Percentiles rank a stretch among this genome's conserved stretches.
Evolutionary conservation across 1,284 basidiomycete genomes (phyloP).

Genomic region (Athelia psychrophila): DNA sequence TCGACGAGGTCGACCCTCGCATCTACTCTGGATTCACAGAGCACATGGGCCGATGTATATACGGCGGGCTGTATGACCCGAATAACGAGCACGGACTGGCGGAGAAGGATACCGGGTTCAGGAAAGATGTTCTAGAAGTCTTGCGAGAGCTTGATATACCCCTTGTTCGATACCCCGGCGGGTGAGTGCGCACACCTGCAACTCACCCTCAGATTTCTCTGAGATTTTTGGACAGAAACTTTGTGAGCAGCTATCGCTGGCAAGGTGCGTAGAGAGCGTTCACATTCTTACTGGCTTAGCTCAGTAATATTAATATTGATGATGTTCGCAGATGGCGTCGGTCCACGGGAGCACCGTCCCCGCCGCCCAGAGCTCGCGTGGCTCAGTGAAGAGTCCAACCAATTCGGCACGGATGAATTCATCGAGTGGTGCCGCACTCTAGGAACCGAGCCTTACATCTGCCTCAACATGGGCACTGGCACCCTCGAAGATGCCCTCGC

Average conservation of each 20-base stretch:
- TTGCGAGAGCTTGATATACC: conserved; percentile 55
- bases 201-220: background rate
- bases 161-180: conserved; percentile 60
- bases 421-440: conserved; percentile 46
- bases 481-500: conserved; percentile 61
- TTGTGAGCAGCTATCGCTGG: conserved; percentile 65
- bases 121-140: conserved; percentile 54
- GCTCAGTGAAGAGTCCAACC: conserved; percentile 61
- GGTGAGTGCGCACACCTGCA: conserved; percentile 23
- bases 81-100: conserved; percentile 32
- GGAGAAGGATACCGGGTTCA: conserved; percentile 42
- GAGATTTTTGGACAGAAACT: conserved; percentile 31
- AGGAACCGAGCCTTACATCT: conserved; percentile 58
- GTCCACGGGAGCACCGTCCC: conserved; percentile 49
- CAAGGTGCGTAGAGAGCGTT: conserved; percentile 34
- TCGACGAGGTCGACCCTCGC: conserved; percentile 36
- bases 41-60: conserved; percentile 61
- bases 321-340: conserved; percentile 44
- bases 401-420: conserved; percentile 59
- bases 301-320: background rate
- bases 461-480: conserved; percentile 66
- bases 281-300: no score
- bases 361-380: conserved; percentile 64
- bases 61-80: conserved; percentile 58
- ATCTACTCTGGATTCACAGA: conserved; percentile 64